Percentiles rank a stretch among this genome's conserved stretches.
These are phyloP conservation scores for Pestalotiopsis fici DNA, from an alignment of 2,329 filamentous ascomycete species.

Conservation along the genomic window DNA sequence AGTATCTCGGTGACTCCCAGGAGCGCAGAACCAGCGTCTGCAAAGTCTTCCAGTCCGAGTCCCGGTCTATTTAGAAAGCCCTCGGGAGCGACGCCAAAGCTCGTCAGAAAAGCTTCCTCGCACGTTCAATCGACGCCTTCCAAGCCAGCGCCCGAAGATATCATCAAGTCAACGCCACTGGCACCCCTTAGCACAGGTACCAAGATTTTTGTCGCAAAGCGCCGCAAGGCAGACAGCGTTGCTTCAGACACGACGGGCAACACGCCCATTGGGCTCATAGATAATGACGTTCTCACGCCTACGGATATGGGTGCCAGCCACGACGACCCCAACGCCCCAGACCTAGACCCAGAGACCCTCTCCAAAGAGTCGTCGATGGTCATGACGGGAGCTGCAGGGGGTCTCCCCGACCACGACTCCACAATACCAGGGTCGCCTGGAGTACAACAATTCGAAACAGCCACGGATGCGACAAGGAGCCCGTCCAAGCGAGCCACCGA, in stretches of 20 bases:
- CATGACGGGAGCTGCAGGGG: constrained; percentile 7
- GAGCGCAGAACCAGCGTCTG: background rate
- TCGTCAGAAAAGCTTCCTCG: constrained; percentile 4
- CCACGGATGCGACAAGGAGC: background rate
- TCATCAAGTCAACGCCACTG: constrained; percentile 17
- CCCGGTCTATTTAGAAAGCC: background rate
- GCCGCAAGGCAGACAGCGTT: constrained; percentile 13
- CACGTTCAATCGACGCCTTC: background rate
- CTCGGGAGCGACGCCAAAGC: background rate
- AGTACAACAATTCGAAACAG: background rate
- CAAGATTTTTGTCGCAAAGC: constrained; percentile 12
- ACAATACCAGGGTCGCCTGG: background rate
- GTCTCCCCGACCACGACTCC: background rate
- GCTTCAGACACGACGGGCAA: constrained; percentile 20
- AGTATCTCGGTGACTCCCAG: constrained; percentile 6
- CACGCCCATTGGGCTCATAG: constrained; percentile 16
- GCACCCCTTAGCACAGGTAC: constrained; percentile 17
- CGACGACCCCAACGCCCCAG: constrained; percentile 21
- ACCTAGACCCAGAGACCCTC: constrained; percentile 5
- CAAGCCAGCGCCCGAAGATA: constrained; percentile 10
- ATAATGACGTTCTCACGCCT: constrained; percentile 23
- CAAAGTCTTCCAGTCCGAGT: background rate
- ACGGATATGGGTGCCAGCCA: constrained; percentile 19
- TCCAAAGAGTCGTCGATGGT: constrained; percentile 16
- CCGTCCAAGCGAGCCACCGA: background rate